A percentile compares a stretch with the other conserved stretches of the same genome.
phyloP scores from a whole-genome alignment of 441 rosid species.

The Macaranga tanarius region DNA sequence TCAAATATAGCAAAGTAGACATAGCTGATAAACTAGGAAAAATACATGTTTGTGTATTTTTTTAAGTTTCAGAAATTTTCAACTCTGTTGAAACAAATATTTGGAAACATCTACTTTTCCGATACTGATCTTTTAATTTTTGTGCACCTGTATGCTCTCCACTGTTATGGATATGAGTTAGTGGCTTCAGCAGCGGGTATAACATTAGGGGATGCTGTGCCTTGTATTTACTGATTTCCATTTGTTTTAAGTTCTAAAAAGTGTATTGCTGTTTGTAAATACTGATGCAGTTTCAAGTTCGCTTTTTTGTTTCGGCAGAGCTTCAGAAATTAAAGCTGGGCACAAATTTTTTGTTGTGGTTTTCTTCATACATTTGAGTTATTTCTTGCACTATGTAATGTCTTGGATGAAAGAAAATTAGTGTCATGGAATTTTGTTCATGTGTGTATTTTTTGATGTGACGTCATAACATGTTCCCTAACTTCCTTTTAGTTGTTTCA shows the following conservation, averaged over 20 bases:
- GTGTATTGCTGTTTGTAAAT: not conserved
- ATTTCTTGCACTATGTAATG: not conserved
- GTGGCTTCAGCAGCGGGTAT: not conserved
- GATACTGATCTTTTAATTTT: not conserved
- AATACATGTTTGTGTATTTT: not conserved
- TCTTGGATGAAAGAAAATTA: not conserved
- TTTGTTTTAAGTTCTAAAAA: not conserved
- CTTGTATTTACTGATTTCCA: not conserved
- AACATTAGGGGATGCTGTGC: not conserved
- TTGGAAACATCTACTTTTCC: not conserved
- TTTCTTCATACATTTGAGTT: not conserved
- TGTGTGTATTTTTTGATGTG: slow-evolving; percentile 7
- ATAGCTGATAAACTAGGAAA: slow-evolving; percentile 1
- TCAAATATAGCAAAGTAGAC: not conserved
- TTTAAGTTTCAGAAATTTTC: not conserved
- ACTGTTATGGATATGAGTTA: not conserved
- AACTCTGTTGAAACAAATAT: not conserved
- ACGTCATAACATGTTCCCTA: not conserved
- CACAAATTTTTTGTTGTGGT: not conserved
- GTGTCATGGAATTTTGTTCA: not conserved
- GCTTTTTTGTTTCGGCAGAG: not conserved
- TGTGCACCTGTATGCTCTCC: not conserved
- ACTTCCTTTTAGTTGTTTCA: slow-evolving; percentile 29
- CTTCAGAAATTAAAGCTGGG: not conserved
- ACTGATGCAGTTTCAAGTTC: not conserved